Evolutionary conservation across 345 rosid species (phyloP).

Genomic region (Lenwebbia sp.): DNA sequence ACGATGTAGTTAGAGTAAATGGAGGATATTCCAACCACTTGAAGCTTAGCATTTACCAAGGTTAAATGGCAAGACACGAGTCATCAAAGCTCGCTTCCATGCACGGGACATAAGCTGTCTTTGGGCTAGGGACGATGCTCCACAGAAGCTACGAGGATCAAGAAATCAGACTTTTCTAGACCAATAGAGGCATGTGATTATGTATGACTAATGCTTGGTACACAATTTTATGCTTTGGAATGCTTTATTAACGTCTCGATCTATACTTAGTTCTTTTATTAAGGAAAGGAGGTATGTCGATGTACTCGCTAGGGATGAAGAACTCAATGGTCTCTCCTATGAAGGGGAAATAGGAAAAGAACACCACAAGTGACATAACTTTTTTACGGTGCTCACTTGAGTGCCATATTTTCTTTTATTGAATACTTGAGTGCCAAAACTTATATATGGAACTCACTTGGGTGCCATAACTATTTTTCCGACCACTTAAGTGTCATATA

Average conservation of each 20-base stretch:
- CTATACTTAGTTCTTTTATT: no score
- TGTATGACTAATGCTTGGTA: no score
- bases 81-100: neutral
- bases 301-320: neutral
- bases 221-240: no score
- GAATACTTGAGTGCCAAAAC: no score
- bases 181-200: neutral
- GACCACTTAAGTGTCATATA: no score
- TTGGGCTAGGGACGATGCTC: neutral
- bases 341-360: neutral
- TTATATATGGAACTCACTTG: no score
- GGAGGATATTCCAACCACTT: neutral
- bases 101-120: neutral
- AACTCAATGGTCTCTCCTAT: slow-evolving; percentile 13
- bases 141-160: neutral
- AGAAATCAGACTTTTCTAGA: neutral
- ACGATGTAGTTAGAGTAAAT: neutral
- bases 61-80: neutral
- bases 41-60: neutral
- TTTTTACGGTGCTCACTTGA: no score
- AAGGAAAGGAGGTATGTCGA: no score
- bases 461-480: no score
- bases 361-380: no score
- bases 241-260: no score
- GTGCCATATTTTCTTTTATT: no score